phyloP scores from a whole-genome alignment of 2,329 filamentous ascomycete genomes.

The Tolypocladium album region DNA sequence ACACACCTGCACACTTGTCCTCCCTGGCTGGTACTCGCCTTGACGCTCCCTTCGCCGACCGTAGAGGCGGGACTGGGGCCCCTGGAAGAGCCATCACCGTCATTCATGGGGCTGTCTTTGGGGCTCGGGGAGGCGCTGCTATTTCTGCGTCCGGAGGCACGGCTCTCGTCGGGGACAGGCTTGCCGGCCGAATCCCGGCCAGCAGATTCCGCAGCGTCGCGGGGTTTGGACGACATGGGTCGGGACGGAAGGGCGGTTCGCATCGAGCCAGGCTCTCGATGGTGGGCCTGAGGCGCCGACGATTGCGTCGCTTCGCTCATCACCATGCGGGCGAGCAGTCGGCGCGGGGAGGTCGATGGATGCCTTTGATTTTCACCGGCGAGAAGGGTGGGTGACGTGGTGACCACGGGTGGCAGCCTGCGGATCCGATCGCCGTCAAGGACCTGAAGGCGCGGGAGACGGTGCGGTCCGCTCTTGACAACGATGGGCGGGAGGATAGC shows the following conservation, averaged over 20 bases:
- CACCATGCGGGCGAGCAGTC: slow-evolving; percentile 5
- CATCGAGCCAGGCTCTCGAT: slow-evolving; percentile 17
- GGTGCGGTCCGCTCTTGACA: not conserved
- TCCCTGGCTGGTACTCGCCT: slow-evolving; percentile 24
- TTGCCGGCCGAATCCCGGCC: slow-evolving; percentile 11
- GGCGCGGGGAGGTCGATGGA: not conserved
- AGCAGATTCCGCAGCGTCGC: slow-evolving; percentile 8
- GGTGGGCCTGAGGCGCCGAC: slow-evolving; percentile 14
- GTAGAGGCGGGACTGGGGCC: slow-evolving; percentile 17
- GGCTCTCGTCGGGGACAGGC: slow-evolving; percentile 12
- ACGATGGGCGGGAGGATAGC: not conserved
- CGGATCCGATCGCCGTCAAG: not conserved
- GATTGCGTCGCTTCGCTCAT: slow-evolving; percentile 21
- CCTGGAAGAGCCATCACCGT: slow-evolving; percentile 11
- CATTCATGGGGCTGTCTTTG: slow-evolving; percentile 14
- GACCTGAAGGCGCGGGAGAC: no score
- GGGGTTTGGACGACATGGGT: slow-evolving; percentile 21
- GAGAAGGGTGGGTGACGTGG: not conserved
- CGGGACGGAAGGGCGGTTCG: slow-evolving; percentile 27
- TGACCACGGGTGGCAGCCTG: not conserved
- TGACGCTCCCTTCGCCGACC: slow-evolving; percentile 5
- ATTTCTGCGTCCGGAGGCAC: slow-evolving; percentile 7
- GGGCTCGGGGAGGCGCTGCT: slow-evolving; percentile 15
- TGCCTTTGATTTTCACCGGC: not conserved
- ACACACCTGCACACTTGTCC: slow-evolving; percentile 65